These are phyloP conservation scores for Bondarzewia mesenterica DNA, from an alignment of 1,284 basidiomycete species.

Conservation along the genomic window DNA sequence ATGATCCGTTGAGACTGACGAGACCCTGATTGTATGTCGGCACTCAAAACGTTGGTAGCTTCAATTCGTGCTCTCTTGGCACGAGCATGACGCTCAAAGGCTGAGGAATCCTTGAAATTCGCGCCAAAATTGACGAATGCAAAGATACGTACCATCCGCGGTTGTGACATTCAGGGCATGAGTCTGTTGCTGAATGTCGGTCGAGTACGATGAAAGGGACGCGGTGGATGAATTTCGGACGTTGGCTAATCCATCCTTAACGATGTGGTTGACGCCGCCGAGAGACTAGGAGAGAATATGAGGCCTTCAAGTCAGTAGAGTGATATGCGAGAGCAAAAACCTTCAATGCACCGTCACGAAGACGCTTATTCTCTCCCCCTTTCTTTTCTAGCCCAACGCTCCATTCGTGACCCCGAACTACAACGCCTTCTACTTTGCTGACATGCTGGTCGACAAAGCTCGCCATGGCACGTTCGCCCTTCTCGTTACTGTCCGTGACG, in stretches of 20 bases:
- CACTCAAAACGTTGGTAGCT: constrained; percentile 38
- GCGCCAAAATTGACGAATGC: background rate
- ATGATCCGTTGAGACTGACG: constrained; percentile 40
- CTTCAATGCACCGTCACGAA: constrained; percentile 53
- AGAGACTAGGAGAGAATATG: constrained; percentile 29
- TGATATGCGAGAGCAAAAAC: constrained; percentile 24
- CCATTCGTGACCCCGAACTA: constrained; percentile 33
- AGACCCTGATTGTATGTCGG: constrained; percentile 44
- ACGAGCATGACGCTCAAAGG: constrained; percentile 50
- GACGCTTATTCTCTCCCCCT: constrained; percentile 43
- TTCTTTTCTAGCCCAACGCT: constrained; percentile 35
- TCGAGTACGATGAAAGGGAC: constrained; percentile 44
- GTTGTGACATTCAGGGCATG: constrained; percentile 36
- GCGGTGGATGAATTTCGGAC: constrained; percentile 38
- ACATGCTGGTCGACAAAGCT: constrained; percentile 42
- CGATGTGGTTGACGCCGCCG: constrained; percentile 27
- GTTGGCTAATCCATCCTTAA: constrained; percentile 36
- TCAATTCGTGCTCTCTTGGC: constrained; percentile 65
- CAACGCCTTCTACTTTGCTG: constrained; percentile 33
- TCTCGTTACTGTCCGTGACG: constrained; percentile 48
- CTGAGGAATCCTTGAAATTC: constrained; percentile 23
- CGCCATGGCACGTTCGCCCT: constrained; percentile 43
- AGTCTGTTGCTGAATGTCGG: constrained; percentile 42
- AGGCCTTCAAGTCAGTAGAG: background rate
- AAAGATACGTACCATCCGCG: constrained; percentile 33